Base-by-base conservation (phyloP, 2,329 filamentous ascomycete genomes). In the Fusarium sp. region DNA sequence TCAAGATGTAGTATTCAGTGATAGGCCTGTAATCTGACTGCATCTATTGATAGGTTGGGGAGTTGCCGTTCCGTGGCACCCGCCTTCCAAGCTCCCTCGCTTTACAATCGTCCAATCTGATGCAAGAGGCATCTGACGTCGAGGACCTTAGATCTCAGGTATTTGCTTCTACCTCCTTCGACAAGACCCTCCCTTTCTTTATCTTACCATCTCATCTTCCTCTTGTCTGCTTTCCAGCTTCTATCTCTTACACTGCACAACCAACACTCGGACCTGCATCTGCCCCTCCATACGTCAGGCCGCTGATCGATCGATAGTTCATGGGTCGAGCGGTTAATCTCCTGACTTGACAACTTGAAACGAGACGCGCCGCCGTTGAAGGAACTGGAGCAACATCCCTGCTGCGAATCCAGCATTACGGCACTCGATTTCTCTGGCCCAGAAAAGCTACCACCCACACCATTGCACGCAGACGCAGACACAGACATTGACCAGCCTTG, bases 101-200 rank as follows among this genome's bases (percentile, higher is more conserved):
- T 42, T 34, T 9, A 8, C 36, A 42, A 42, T 24, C 26, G 26
- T 46, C 45, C 36, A 46, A 40, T 28, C 36, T 46, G 33, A 38
- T 36, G 36, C 44, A 54, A 69, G 53, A 62, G 47, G 44, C 39
- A 54, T 70, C 66, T 70, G 62, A 70, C 62, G 52, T 63, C 22
- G 31, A 63, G 50, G 57, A 55, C 43, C 39, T 65, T 11, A 55
- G 26, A 40, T 47, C 42, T 59, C 28, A 59, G 31, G 40, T 44
- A 19, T 15, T 38, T 40, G 31, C 40, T 33, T 38, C 22, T 21
- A 38, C 22, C 26, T 57, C 15, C 34, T 51, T 39, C 49, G n/a
- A 38, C 36, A 28, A 31, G 21, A 26, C 26, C 49, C 39, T 28
- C 24, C 11, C 22, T 28, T 36, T 44, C 8, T 33, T 38, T n/a